Percentiles rank a stretch among this genome's conserved stretches.
Conservation (phyloP, 2,329 filamentous ascomycete species). For the Penicillium sp. region DNA sequence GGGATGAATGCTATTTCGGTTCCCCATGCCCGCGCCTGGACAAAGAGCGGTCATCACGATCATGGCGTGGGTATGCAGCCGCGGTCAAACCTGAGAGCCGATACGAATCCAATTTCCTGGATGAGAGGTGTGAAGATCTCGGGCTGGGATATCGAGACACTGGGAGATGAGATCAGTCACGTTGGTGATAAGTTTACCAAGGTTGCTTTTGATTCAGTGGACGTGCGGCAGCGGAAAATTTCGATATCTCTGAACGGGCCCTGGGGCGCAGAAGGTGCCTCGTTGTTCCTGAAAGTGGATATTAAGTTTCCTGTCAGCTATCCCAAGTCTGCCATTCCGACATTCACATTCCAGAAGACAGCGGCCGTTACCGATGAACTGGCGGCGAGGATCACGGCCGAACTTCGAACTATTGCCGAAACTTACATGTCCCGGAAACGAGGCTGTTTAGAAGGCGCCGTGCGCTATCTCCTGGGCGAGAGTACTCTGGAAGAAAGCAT, state of each 20-base stretch:
- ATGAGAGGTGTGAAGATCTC: slow-evolving; percentile 64
- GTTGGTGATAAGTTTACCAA: slow-evolving; percentile 62
- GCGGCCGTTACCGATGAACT: slow-evolving; percentile 54
- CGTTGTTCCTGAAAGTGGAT: slow-evolving; percentile 56
- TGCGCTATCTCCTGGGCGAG: slow-evolving; percentile 61
- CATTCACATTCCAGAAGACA: slow-evolving; percentile 58
- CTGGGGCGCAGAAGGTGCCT: slow-evolving; percentile 54
- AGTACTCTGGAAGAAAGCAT: slow-evolving; percentile 58
- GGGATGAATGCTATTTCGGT: slow-evolving; percentile 51
- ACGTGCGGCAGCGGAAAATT: slow-evolving; percentile 53
- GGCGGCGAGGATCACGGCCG: slow-evolving; percentile 49
- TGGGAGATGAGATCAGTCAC: slow-evolving; percentile 61
- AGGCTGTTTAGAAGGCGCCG: slow-evolving; percentile 60
- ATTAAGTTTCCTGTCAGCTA: slow-evolving; percentile 60
- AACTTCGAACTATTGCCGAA: slow-evolving; percentile 56
- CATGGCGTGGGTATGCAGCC: slow-evolving; percentile 50
- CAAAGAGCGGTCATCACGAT: slow-evolving; percentile 48
- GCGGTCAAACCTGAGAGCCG: slow-evolving; percentile 46
- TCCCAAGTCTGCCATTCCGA: slow-evolving; percentile 50
- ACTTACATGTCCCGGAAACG: slow-evolving; percentile 53
- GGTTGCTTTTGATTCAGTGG: slow-evolving; percentile 59
- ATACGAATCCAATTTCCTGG: slow-evolving; percentile 61
- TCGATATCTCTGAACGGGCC: slow-evolving; percentile 60
- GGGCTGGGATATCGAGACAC: slow-evolving; percentile 52
- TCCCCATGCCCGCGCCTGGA: slow-evolving; percentile 52